Evolutionary conservation across 768 basidiomycete species (phyloP).

Genomic region (Leccinum sublutescens): DNA sequence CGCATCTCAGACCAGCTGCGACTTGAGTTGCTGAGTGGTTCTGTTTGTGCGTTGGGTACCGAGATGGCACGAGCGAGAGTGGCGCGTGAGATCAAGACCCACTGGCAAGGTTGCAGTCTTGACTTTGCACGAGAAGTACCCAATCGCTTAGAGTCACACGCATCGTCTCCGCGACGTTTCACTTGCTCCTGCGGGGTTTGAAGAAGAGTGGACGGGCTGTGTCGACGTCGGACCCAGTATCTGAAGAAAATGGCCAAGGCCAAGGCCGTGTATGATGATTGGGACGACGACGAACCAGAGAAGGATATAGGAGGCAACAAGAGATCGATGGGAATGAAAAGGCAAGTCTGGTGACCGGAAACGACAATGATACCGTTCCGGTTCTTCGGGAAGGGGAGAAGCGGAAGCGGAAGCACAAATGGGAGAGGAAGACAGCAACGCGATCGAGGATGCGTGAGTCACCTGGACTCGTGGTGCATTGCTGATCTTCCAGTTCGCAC

Average conservation of each 20-base stretch:
- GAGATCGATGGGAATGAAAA: background rate
- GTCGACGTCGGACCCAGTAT: too few species aligned
- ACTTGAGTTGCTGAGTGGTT: too few species aligned
- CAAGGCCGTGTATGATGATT: slow-evolving; percentile 44
- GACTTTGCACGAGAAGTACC: background rate
- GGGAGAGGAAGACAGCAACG: slow-evolving; percentile 37
- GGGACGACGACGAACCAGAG: slow-evolving; percentile 28
- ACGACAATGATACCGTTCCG: background rate
- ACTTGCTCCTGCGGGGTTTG: background rate
- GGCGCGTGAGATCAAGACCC: slow-evolving; percentile 19
- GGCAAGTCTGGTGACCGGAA: background rate
- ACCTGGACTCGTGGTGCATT: too few species aligned
- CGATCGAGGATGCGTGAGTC: slow-evolving; percentile 28
- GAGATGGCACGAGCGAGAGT: slow-evolving; percentile 16
- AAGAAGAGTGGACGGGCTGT: too few species aligned
- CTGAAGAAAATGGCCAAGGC: background rate
- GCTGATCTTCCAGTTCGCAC: background rate
- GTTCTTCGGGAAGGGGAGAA: background rate
- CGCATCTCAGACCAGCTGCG: background rate
- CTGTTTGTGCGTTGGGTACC: background rate
- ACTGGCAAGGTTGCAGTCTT: slow-evolving; percentile 4
- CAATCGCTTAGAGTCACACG: background rate
- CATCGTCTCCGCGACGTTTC: background rate
- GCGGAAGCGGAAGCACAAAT: background rate
- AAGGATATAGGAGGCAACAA: background rate